Conservation (phyloP, 2,329 filamentous ascomycete genomes). For the Aspergillus caelatus region DNA sequence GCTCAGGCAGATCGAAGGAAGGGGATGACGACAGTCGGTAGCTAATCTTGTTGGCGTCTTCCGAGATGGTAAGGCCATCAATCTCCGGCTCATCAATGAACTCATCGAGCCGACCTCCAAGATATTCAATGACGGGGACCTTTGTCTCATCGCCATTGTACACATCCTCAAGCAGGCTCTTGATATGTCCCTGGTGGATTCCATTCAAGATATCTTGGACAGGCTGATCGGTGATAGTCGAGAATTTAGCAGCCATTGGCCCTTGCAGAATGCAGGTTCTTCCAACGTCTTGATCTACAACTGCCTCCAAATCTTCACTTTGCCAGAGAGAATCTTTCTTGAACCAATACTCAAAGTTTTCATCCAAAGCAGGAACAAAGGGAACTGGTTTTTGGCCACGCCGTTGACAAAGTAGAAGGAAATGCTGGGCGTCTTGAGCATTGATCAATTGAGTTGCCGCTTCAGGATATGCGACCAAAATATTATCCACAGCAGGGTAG, state of each 20-base stretch:
- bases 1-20: constrained; percentile 71
- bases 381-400: constrained; percentile 94
- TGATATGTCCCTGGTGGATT: constrained; percentile 86
- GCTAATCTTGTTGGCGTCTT: constrained; percentile 76
- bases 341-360: constrained; percentile 99
- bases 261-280: constrained; percentile 96
- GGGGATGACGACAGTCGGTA: constrained; percentile 81
- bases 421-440: constrained; percentile 96
- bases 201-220: constrained; percentile 92
- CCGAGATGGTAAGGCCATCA: constrained; percentile 81
- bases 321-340: constrained; percentile 99
- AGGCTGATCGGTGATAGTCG: constrained; percentile 86
- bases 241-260: constrained; percentile 88
- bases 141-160: constrained; percentile 73
- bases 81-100: constrained; percentile 72
- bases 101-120: constrained; percentile 81
- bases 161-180: constrained; percentile 74
- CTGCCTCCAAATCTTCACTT: constrained; percentile 94
- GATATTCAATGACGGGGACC: constrained; percentile 90
- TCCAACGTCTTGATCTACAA: constrained; percentile 93
- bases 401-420: constrained; percentile 87
- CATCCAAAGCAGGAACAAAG: constrained; percentile 92
- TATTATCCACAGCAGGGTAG: constrained; percentile 74
- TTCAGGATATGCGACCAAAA: constrained; percentile 82
- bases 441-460: constrained; percentile 91